A percentile compares a stretch with the other conserved stretches of the same genome.
phyloP scores from a whole-genome alignment of 2,329 filamentous ascomycete genomes.

The Colletotrichum simmondsii region DNA sequence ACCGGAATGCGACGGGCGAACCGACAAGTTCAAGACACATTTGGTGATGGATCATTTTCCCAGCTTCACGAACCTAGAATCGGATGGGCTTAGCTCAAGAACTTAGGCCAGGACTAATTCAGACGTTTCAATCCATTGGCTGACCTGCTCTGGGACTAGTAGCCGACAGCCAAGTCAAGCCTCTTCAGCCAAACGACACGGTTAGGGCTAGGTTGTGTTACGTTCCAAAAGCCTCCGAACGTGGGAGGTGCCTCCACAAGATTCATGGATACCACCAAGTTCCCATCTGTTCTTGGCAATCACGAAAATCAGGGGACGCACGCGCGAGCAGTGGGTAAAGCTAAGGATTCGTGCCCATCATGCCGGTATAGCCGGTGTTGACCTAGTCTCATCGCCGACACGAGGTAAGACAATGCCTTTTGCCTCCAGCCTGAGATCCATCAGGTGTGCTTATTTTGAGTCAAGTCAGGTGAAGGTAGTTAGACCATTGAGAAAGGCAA shows the following conservation, averaged over 20 bases:
- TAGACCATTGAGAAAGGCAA: not conserved
- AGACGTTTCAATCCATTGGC: not conserved
- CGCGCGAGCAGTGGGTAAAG: not conserved
- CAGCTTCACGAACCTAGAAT: not conserved
- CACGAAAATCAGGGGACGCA: not conserved
- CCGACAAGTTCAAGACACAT: not conserved
- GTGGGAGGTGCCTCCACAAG: not conserved
- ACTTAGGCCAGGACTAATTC: not conserved
- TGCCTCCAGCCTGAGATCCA: constrained; percentile 3
- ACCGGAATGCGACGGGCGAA: not conserved
- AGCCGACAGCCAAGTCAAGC: not conserved
- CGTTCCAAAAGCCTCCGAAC: not conserved
- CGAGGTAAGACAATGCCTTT: constrained; percentile 14
- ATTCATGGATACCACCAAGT: not conserved
- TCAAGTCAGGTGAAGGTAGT: not conserved
- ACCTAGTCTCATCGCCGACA: not conserved
- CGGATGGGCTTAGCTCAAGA: not conserved
- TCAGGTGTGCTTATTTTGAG: not conserved
- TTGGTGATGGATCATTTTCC: not conserved
- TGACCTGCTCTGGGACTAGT: not conserved
- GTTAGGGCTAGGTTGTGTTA: not conserved
- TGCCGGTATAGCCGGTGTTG: not conserved
- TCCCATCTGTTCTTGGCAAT: not conserved
- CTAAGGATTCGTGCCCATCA: not conserved
- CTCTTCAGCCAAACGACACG: not conserved